Percentiles rank a stretch among this genome's conserved stretches.
Conservation (phyloP, 768 basidiomycete genomes). For the Serendipita sp. region DNA sequence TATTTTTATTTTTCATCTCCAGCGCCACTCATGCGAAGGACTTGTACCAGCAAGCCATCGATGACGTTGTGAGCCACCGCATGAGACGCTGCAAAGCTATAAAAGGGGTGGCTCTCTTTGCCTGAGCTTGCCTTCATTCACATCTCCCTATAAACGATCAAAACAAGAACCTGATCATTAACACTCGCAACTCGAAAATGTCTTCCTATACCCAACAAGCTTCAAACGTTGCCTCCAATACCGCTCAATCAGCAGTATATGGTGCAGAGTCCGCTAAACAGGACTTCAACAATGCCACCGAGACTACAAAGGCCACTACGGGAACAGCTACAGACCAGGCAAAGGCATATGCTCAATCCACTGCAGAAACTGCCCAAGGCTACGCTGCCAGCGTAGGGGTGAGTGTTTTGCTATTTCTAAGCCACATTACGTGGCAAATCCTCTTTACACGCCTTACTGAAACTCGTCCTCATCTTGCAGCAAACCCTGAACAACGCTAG, state of each 20-base stretch:
- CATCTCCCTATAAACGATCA: too few relatives aligned
- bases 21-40: too few relatives aligned
- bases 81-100: too few relatives aligned
- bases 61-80: too few relatives aligned
- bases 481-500: not conserved
- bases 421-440: not conserved
- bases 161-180: too few relatives aligned
- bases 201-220: conserved; percentile 4
- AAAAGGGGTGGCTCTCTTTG: too few relatives aligned
- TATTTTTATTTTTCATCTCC: too few relatives aligned
- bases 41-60: too few relatives aligned
- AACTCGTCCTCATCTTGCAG: not conserved
- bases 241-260: not conserved
- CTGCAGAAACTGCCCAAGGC: not conserved
- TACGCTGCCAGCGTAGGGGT: not conserved
- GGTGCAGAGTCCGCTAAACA: not conserved
- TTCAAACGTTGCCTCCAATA: not conserved
- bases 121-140: too few relatives aligned
- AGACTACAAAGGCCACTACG: not conserved
- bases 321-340: not conserved
- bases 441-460: not conserved
- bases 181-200: not conserved
- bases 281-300: not conserved
- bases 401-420: not conserved
- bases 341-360: not conserved